These are phyloP conservation scores for Sutorius australiensis DNA, from an alignment of 768 basidiomycete genomes.

Conservation along the genomic window DNA sequence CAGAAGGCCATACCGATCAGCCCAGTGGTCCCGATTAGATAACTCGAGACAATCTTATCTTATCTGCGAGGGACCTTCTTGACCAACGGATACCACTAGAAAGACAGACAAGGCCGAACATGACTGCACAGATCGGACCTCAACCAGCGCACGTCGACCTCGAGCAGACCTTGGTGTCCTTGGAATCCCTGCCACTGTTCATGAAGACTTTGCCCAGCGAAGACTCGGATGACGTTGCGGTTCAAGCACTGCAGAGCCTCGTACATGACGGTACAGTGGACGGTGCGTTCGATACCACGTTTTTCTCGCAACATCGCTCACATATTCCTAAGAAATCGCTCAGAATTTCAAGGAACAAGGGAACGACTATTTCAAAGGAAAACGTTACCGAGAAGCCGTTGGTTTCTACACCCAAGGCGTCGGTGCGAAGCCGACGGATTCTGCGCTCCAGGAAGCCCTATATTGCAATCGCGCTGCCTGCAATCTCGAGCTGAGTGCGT, in stretches of 20 bases:
- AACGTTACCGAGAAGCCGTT: constrained; percentile 80
- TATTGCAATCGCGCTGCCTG: constrained; percentile 90
- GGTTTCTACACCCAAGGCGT: constrained; percentile 90
- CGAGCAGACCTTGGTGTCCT: constrained; percentile 38
- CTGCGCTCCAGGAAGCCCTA: constrained; percentile 56
- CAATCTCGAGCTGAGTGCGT: constrained; percentile 81
- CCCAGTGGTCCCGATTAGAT: constrained; percentile 9
- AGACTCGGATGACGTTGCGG: constrained; percentile 52
- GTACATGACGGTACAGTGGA: constrained; percentile 89
- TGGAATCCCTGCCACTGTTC: constrained; percentile 82
- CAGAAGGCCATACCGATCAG: not conserved
- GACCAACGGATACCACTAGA: not conserved
- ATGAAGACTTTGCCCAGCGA: constrained; percentile 84
- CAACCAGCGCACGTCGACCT: constrained; percentile 18
- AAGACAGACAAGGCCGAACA: not conserved
- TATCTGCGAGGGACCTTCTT: constrained; percentile 6
- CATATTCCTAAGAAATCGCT: constrained; percentile 63
- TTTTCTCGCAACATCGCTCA: not conserved
- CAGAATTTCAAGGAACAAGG: constrained; percentile 93
- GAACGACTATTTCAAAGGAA: constrained; percentile 89
- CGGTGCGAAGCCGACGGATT: constrained; percentile 75
- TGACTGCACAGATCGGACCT: constrained; percentile 25
- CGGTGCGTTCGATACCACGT: constrained; percentile 53
- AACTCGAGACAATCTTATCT: constrained; percentile 14
- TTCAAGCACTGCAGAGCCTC: constrained; percentile 84